phyloP scores from a whole-genome alignment of 148 eudicot genomes.

The Nyssa sinensis region DNA sequence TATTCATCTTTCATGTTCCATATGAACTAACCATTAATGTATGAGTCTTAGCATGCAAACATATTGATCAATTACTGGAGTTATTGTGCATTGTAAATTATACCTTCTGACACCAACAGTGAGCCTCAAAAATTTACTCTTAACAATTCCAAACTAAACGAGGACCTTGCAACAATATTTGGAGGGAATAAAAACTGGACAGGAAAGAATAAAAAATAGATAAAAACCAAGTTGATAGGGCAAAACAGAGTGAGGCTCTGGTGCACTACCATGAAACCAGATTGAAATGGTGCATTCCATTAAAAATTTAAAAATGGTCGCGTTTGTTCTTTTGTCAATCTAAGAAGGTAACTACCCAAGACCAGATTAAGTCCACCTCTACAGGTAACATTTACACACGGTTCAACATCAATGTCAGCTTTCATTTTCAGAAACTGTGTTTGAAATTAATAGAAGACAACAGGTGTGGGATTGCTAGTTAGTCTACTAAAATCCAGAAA shows the following conservation, averaged over 20 bases:
- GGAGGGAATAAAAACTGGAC: neutral
- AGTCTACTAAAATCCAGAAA: neutral
- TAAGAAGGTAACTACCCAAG: neutral
- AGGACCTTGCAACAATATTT: neutral
- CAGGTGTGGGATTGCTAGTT: neutral
- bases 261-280: neutral
- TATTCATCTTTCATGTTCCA: neutral
- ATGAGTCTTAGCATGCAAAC: neutral
- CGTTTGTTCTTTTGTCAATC: neutral
- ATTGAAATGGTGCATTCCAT: neutral
- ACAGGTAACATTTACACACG: neutral
- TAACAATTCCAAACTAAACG: too few species aligned
- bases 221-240: neutral
- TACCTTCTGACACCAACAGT: neutral
- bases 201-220: neutral
- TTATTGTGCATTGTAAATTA: neutral
- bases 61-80: neutral
- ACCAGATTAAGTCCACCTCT: neutral
- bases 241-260: neutral
- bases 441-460: neutral
- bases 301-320: neutral
- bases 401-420: neutral
- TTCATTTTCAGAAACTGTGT: neutral
- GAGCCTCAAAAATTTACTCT: neutral
- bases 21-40: neutral